phyloP scores from a whole-genome alignment of 805 yeast genomes.

The Cyberlindnera lachancei region DNA sequence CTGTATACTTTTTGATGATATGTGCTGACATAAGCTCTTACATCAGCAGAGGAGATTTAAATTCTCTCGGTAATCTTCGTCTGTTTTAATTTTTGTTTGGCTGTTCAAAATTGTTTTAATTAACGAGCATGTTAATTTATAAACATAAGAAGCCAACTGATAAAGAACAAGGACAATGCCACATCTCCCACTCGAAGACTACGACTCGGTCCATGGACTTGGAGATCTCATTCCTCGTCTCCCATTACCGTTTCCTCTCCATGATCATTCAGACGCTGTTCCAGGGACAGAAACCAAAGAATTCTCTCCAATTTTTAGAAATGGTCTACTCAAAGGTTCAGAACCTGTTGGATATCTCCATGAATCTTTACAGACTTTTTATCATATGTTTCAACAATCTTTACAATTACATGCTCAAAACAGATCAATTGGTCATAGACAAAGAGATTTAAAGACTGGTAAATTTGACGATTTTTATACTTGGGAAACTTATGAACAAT shows the following conservation, averaged over 20 bases:
- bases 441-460: slow-evolving; percentile 24
- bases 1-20: no score
- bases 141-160: no score
- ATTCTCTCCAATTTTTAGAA: slow-evolving; percentile 46
- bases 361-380: slow-evolving; percentile 36
- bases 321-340: slow-evolving; percentile 24
- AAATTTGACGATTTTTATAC: slow-evolving; percentile 35
- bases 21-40: no score
- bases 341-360: slow-evolving; percentile 32
- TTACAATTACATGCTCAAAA: slow-evolving; percentile 28
- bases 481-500: slow-evolving; percentile 34
- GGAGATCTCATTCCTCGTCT: slow-evolving; percentile 14
- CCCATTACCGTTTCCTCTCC: slow-evolving; percentile 12
- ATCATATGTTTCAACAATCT: slow-evolving; percentile 37
- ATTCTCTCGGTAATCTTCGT: no score
- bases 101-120: no score
- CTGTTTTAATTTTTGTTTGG: no score
- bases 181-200: slow-evolving; percentile 5
- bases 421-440: slow-evolving; percentile 42
- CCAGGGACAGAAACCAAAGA: slow-evolving; percentile 29
- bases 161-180: slow-evolving; percentile 7
- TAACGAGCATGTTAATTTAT: no score
- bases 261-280: slow-evolving; percentile 17
- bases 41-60: no score
- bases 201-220: slow-evolving; percentile 2